These are phyloP conservation scores for Auxenochlorella pyrenoidosa DNA, from an alignment of 139 green algal species.

Conservation along the genomic window DNA sequence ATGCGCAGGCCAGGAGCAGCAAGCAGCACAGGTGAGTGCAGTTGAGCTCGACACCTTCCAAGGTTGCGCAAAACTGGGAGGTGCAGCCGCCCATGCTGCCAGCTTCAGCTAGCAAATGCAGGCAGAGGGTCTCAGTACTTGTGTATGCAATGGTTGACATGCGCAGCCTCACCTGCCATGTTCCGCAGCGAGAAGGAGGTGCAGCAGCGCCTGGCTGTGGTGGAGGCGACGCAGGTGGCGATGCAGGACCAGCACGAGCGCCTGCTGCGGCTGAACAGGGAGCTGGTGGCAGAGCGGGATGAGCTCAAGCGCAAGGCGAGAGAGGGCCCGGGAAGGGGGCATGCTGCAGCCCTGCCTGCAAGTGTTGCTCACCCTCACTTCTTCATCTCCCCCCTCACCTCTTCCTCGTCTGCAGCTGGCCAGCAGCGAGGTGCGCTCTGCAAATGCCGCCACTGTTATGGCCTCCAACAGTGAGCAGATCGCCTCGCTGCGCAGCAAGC, in stretches of 20 bases:
- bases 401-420: not conserved
- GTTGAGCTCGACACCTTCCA: not conserved
- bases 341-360: not conserved
- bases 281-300: not conserved
- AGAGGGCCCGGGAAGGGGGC: not conserved
- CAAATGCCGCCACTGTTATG: not conserved
- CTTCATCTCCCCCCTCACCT: not conserved
- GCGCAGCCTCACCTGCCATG: not conserved
- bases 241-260: not conserved
- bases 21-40: not conserved
- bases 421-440: not conserved
- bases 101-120: no score
- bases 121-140: no score
- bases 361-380: not conserved
- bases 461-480: not conserved
- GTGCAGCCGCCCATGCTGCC: no score
- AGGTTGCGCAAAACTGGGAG: not conserved
- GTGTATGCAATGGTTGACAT: not conserved
- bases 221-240: not conserved
- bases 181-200: not conserved
- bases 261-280: not conserved
- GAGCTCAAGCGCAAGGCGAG: constrained; percentile 7
- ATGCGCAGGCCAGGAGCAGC: not conserved
- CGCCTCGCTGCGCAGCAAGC: not conserved
- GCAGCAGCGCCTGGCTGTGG: not conserved